Base-by-base conservation (phyloP, 2,329 filamentous ascomycete species). In the Microcera coccophila region DNA sequence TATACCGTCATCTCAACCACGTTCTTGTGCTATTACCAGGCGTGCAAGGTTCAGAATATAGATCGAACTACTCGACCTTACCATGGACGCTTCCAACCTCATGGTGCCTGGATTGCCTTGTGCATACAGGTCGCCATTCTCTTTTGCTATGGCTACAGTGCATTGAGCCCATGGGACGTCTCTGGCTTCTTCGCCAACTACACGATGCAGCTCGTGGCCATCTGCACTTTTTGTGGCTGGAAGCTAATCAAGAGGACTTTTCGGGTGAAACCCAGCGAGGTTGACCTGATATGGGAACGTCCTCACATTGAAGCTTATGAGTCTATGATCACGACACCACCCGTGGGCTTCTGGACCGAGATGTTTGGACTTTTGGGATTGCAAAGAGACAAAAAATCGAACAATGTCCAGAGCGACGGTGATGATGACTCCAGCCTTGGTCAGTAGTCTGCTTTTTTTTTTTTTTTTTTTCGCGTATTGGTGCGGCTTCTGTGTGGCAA, bases 191-290 rank as follows among this genome's bases (percentile, higher is more conserved):
- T 76, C 60, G 63, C 69, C 15, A 76, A 76, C 65, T 81, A 81
- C 62, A 74, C 73, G 20, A 79, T 81, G 74, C 66, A 76, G 46
- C 62, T 80, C 12, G 59, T 82, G 18, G 72, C 73, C 0, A 71
- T 74, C 7, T 57, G 78, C 26, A 63, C 80, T 20, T 84, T 75
- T 58, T 39, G 74, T 16, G 69, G 70, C 53, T 87, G 81, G 79
- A 87, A 87, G 65, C 7, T 85, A 1, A 16, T 80, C 59, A 79
- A 81, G 66, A 69, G 68, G 43, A 85, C 82, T 2, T 72, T 71
- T 45, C 66, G 76, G 39, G 67, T 81, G 15, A 64, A 64, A 3
- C 67, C 81, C 0, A 58, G 68, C 4, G 75, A 85, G 55, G 72
- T 73, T 3, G 80, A 84, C 54, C 67, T 84, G 14, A 65, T 80